A percentile compares a stretch with the other conserved stretches of the same genome.
These are phyloP conservation scores for Vachellia pachyceras DNA, from an alignment of 306 rosid genomes.

Conservation along the genomic window DNA sequence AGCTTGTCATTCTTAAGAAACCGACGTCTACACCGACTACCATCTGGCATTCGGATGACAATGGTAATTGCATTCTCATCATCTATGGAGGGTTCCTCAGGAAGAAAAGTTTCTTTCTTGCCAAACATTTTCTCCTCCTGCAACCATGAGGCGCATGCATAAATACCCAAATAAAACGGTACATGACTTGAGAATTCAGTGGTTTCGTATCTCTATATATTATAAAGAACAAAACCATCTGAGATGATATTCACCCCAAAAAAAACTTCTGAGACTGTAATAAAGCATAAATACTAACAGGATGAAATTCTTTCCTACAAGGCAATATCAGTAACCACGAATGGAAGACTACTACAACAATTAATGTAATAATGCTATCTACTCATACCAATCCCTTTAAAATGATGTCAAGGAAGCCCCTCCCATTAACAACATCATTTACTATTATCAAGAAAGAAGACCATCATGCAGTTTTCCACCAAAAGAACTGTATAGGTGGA, in stretches of 20 bases:
- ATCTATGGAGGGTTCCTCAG: constrained; percentile 63
- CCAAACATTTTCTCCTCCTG: constrained; percentile 59
- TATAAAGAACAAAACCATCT: neutral
- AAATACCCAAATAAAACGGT: neutral
- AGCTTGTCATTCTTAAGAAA: constrained; percentile 79
- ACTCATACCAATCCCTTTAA: neutral
- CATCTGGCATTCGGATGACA: constrained; percentile 87
- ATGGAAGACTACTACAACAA: neutral
- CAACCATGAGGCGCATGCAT: constrained; percentile 14
- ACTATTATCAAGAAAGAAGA: neutral
- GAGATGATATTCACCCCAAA: neutral
- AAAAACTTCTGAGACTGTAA: neutral
- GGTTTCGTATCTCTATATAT: neutral
- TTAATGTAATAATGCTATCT: neutral
- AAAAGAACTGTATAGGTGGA: neutral
- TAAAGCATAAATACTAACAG: neutral
- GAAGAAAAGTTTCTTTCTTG: constrained; percentile 53
- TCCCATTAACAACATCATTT: neutral
- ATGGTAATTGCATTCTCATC: constrained; percentile 68
- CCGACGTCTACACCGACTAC: constrained; percentile 64
- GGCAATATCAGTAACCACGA: neutral
- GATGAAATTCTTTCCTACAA: neutral
- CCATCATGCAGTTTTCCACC: constrained; percentile 4
- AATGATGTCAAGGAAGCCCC: constrained; percentile 2
- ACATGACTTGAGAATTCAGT: constrained; percentile 8